Evolutionary conservation across 2,329 filamentous ascomycete species (phyloP).

Genomic region (Dothideomycetes sp.): DNA sequence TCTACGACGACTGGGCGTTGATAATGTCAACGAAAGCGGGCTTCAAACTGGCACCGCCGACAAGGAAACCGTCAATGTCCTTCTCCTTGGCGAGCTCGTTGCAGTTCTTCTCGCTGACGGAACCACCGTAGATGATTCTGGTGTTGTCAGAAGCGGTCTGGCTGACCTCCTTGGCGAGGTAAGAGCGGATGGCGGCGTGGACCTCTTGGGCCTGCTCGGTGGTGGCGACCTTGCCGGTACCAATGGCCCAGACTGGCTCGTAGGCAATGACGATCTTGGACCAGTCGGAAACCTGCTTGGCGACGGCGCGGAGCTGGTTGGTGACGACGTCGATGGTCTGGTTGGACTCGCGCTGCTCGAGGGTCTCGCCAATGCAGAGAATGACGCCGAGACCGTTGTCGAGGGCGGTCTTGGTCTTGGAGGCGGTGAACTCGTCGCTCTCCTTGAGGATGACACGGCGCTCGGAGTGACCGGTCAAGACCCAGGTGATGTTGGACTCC

Average conservation of each 20-base stretch:
- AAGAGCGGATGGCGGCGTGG: constrained; percentile 82
- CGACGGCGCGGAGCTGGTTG: constrained; percentile 72
- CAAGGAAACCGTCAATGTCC: constrained; percentile 97
- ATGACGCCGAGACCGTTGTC: constrained; percentile 85
- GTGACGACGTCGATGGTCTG: constrained; percentile 83
- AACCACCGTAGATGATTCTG: constrained; percentile 92
- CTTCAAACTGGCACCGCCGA: constrained; percentile 93
- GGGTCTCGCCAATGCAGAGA: constrained; percentile 57
- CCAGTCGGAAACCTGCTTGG: constrained; percentile 77
- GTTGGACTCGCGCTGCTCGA: constrained; percentile 17
- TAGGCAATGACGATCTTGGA: constrained; percentile 92
- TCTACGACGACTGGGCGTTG: constrained; percentile 42
- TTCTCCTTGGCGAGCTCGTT: constrained; percentile 80
- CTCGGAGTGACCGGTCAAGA: constrained; percentile 90
- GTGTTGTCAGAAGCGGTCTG: constrained; percentile 74
- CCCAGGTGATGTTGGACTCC: constrained; percentile 82
- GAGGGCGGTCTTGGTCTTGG: constrained; percentile 88
- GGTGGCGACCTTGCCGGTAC: constrained; percentile 87
- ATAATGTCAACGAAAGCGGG: constrained; percentile 74
- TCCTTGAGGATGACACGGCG: constrained; percentile 84
- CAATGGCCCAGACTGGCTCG: constrained; percentile 93
- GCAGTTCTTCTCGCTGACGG: constrained; percentile 98
- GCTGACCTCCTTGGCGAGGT: constrained; percentile 68
- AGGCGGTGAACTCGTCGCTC: constrained; percentile 71
- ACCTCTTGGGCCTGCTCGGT: constrained; percentile 89